Evolutionary conservation across 2,329 filamentous ascomycete genomes (phyloP), one percentile per base, ranked within the genome.

Genomic region (Verticillium tricorpus): DNA sequence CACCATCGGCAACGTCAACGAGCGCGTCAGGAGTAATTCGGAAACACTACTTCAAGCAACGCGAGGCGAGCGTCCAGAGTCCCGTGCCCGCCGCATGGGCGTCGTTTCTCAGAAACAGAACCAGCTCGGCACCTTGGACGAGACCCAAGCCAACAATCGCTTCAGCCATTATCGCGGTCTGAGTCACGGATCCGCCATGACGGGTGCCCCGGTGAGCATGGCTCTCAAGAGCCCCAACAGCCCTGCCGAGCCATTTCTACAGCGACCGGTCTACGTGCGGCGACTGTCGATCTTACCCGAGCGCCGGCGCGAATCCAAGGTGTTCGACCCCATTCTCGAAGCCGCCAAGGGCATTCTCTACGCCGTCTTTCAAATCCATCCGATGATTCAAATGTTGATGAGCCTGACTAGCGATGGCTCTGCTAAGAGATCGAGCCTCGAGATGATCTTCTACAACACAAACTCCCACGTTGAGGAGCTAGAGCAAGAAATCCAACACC

Each of bases 141-240:
- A 89, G 69, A 82, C 78, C 9, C 82, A 86, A 67, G 81, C 77
- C n/a, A 85, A 83, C 67, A 87, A 89, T 65, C 82, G 86, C 25
- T 86, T 87, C 70, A 89, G 86, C 67, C 87, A 89, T 69, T 88
- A 87, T 65, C 83, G 87, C 58, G 86, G 87, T 15, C 76, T 89
- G 40, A 89, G 86, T 65, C 86, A 89, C 65, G 87, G 86, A n/a
- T 89, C 87, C 34, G 87, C 87, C 7, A 88, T 89, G 84, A 84
- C 85, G 64, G 82, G 81, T 22, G 77, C 75, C 39, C 73, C 77
- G n/a, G 69, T 71, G 45, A 69, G 64, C 39, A 71, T 72, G 63
- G 70, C 74, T 14, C 74, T 71, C 32, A 80, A 81, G 64, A 87
- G 84, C 66, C 85, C 86, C n/a, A 78, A 78, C 31, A 88, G 85